Evolutionary conservation across 192 early-diverging fungal genomes (phyloP).

Genomic region (Coemansia sp.): DNA sequence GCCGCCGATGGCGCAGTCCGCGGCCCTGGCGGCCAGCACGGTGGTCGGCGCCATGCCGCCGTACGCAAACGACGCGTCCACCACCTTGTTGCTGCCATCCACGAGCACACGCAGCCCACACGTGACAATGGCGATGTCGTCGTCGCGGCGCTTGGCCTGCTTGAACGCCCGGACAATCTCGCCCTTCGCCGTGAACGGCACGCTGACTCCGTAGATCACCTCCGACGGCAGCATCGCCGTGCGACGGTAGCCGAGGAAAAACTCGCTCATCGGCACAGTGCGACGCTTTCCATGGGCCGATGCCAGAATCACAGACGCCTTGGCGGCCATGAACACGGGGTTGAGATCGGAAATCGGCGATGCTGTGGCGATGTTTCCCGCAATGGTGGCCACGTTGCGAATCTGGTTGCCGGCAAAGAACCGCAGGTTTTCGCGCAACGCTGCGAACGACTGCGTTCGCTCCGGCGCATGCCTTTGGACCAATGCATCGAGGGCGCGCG

Average conservation of each 20-base stretch:
- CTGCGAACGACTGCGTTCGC: slow-evolving; percentile 62
- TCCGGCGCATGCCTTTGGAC: slow-evolving; percentile 18
- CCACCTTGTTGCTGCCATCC: slow-evolving; percentile 39
- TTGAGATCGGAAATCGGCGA: slow-evolving; percentile 89
- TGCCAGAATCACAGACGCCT: slow-evolving; percentile 50
- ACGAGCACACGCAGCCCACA: slow-evolving; percentile 67
- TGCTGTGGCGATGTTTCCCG: slow-evolving; percentile 86
- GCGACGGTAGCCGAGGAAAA: slow-evolving; percentile 84
- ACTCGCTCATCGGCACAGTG: slow-evolving; percentile 64
- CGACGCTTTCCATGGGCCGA: slow-evolving; percentile 42
- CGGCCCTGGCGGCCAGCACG: slow-evolving; percentile 52
- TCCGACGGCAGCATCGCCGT: slow-evolving; percentile 68
- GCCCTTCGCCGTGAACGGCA: slow-evolving; percentile 62
- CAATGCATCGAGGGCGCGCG: slow-evolving; percentile 18
- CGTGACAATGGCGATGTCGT: slow-evolving; percentile 88
- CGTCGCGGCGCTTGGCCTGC: slow-evolving; percentile 86
- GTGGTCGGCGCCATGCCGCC: slow-evolving; percentile 79
- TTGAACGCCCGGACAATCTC: slow-evolving; percentile 78
- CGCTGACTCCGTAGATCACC: slow-evolving; percentile 65
- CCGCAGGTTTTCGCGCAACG: slow-evolving; percentile 71
- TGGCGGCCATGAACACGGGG: slow-evolving; percentile 77
- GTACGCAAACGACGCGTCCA: slow-evolving; percentile 70
- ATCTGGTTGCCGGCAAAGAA: slow-evolving; percentile 87
- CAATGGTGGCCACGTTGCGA: slow-evolving; percentile 82
- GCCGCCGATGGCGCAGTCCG: slow-evolving; percentile 48